Evolutionary conservation across 805 yeast genomes (phyloP).

Genomic region (Teunomyces atbi): DNA sequence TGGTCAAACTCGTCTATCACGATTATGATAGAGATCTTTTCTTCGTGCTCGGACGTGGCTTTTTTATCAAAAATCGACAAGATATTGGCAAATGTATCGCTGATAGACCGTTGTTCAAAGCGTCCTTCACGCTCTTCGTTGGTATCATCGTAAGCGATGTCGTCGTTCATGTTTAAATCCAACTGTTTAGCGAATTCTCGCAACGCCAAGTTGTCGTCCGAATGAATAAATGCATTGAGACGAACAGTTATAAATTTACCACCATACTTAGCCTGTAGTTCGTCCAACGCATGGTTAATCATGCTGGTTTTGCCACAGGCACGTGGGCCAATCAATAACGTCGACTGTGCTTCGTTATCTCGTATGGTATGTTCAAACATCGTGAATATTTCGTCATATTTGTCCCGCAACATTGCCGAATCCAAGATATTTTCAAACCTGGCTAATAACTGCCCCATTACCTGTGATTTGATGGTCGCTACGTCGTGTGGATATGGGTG

Average conservation of each 20-base stretch:
- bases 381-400: slow-evolving; percentile 50
- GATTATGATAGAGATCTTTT: slow-evolving; percentile 62
- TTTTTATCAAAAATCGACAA: slow-evolving; percentile 50
- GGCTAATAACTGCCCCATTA: slow-evolving; percentile 20
- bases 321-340: slow-evolving; percentile 75
- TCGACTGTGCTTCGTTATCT: slow-evolving; percentile 77
- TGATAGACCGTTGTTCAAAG: slow-evolving; percentile 53
- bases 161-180: slow-evolving; percentile 37
- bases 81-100: slow-evolving; percentile 60
- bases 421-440: slow-evolving; percentile 17
- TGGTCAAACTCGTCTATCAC: slow-evolving; percentile 83
- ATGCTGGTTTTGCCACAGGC: slow-evolving; percentile 72
- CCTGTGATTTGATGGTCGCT: slow-evolving; percentile 11
- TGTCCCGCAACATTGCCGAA: slow-evolving; percentile 20
- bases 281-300: slow-evolving; percentile 53
- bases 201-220: slow-evolving; percentile 75
- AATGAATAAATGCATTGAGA: slow-evolving; percentile 69
- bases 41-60: slow-evolving; percentile 12
- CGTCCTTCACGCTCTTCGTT: slow-evolving; percentile 14
- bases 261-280: slow-evolving; percentile 37
- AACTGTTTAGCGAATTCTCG: slow-evolving; percentile 84
- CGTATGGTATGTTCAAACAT: slow-evolving; percentile 63
- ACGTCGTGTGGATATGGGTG: slow-evolving; percentile 13
- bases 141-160: slow-evolving; percentile 6
- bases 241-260: slow-evolving; percentile 61